Conservation (phyloP, 257 asterid species). For the Solanum medicagineum region DNA sequence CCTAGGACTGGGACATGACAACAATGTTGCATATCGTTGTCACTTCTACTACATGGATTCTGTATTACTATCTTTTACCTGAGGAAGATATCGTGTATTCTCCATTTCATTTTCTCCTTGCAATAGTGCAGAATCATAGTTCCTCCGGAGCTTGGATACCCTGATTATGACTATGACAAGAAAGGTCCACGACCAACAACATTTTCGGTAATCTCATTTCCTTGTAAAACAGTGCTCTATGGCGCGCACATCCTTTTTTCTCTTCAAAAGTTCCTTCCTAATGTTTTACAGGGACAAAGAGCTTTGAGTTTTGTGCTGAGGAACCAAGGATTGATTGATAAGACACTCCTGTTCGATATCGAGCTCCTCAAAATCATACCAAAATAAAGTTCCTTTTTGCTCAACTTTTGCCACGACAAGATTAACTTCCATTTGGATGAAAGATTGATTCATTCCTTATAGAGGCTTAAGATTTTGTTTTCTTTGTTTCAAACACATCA, state of each 20-base stretch:
- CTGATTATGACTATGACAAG: slow-evolving; percentile 85
- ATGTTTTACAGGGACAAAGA: slow-evolving; percentile 75
- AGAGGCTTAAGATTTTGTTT: background rate
- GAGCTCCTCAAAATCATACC: slow-evolving; percentile 80
- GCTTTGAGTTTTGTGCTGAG: slow-evolving; percentile 85
- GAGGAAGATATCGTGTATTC: background rate
- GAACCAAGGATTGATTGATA: slow-evolving; percentile 93
- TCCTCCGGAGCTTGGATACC: slow-evolving; percentile 96
- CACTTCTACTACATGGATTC: background rate
- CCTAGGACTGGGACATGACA: background rate
- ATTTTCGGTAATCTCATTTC: slow-evolving; percentile 55
- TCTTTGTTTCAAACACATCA: background rate
- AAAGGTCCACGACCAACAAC: slow-evolving; percentile 95
- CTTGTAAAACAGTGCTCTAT: background rate
- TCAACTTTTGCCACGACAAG: background rate
- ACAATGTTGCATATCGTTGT: background rate
- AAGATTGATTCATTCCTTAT: background rate
- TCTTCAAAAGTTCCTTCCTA: background rate
- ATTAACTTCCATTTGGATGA: background rate
- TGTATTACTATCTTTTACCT: background rate
- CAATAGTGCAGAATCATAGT: slow-evolving; percentile 58
- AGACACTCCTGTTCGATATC: slow-evolving; percentile 87
- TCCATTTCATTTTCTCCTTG: slow-evolving; percentile 1
- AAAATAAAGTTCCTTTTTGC: slow-evolving; percentile 14
- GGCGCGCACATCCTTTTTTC: background rate